Percentiles rank a stretch among this genome's conserved stretches.
phyloP scores from a whole-genome alignment of 495 filamentous ascomycete genomes.

The Aspergillus incahuasiensis region DNA sequence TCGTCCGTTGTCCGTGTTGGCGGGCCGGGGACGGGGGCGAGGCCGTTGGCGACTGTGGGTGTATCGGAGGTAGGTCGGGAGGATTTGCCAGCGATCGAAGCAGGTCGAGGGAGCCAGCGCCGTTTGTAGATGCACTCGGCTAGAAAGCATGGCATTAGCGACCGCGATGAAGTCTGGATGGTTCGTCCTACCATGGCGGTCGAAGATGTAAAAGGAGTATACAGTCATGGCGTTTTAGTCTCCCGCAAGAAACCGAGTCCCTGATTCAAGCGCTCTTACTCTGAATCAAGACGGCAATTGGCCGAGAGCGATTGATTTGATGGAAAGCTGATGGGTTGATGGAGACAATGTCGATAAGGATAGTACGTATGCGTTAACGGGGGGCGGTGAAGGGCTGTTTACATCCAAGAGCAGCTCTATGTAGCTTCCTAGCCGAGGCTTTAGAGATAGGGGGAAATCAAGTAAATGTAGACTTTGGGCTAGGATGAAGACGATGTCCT shows the following conservation, averaged over 20 bases:
- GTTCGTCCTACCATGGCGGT: constrained; percentile 76
- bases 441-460: not conserved
- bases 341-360: not conserved
- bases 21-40: constrained; percentile 29
- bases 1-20: constrained; percentile 64
- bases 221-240: constrained; percentile 63
- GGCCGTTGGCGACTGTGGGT: constrained; percentile 29
- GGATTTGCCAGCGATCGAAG: constrained; percentile 37
- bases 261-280: not conserved
- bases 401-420: not conserved
- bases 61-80: constrained; percentile 29
- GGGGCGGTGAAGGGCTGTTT: constrained; percentile 2
- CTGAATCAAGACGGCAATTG: too few relatives aligned
- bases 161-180: not conserved
- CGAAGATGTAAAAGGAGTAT: constrained; percentile 98
- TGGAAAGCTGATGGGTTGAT: not conserved
- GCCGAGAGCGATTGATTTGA: not conserved
- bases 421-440: not conserved
- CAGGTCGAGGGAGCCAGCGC: constrained; percentile 59
- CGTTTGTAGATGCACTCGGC: constrained; percentile 98
- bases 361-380: not conserved
- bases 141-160: constrained; percentile 28
- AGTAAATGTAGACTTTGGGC: not conserved
- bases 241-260: not conserved
- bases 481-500: not conserved